Conservation (phyloP, 805 yeast genomes). For the Candida endomychidarum region DNA sequence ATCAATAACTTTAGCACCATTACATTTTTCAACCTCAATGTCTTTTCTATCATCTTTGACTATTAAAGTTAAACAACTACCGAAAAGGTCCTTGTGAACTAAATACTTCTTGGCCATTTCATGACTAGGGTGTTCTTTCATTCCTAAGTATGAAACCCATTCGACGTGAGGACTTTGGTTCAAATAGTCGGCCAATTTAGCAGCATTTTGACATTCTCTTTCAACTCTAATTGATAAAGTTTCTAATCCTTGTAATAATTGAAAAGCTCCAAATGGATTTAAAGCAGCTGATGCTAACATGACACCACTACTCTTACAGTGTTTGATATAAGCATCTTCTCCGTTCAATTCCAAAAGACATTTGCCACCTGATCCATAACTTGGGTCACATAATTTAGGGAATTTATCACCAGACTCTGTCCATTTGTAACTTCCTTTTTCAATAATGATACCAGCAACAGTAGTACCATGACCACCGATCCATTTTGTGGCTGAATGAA, state of each 20-base stretch:
- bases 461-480: conserved; percentile 91
- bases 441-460: conserved; percentile 77
- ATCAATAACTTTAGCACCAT: conserved; percentile 70
- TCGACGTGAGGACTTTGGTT: conserved; percentile 69
- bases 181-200: conserved; percentile 72
- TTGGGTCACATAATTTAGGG: conserved; percentile 81
- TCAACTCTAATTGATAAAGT: conserved; percentile 71
- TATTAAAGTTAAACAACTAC: conserved; percentile 87
- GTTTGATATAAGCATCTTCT: conserved; percentile 69
- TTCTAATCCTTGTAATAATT: conserved; percentile 66
- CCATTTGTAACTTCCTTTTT: conserved; percentile 78
- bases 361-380: conserved; percentile 87
- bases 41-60: conserved; percentile 57
- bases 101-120: conserved; percentile 81
- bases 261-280: conserved; percentile 84
- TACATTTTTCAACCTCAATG: conserved; percentile 60
- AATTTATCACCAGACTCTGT: conserved; percentile 57
- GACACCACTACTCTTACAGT: conserved; percentile 75
- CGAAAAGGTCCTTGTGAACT: conserved; percentile 55
- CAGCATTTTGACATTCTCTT: conserved; percentile 81
- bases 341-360: conserved; percentile 88
- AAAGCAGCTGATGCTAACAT: conserved; percentile 89
- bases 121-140: conserved; percentile 73
- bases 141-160: conserved; percentile 93
- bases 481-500: conserved; percentile 86